These are phyloP conservation scores for Silene coronaria DNA, from an alignment of 179 eudicot genomes.

Conservation along the genomic window DNA sequence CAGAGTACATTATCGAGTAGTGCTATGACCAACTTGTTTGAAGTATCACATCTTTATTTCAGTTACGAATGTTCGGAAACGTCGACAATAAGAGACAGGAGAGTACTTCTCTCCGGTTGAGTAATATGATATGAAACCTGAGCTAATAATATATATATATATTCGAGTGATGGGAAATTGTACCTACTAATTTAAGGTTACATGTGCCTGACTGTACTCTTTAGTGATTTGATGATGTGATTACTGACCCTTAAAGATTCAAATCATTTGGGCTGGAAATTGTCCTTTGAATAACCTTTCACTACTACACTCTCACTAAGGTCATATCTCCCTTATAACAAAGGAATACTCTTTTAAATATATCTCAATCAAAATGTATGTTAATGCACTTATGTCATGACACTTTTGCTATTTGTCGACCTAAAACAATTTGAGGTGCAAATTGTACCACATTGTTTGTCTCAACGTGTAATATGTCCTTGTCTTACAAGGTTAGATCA, in stretches of 20 bases:
- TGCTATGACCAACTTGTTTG: too few species aligned
- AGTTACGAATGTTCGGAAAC: not conserved
- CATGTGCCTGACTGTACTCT: not conserved
- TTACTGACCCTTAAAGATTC: not conserved
- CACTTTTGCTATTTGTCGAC: slow-evolving; percentile 6
- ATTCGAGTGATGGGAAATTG: not conserved
- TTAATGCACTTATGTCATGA: slow-evolving; percentile 12
- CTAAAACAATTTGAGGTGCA: slow-evolving; percentile 6
- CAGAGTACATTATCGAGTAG: too few species aligned
- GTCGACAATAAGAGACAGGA: too few species aligned
- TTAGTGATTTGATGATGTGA: not conserved
- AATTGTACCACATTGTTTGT: slow-evolving; percentile 14
- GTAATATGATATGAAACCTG: not conserved
- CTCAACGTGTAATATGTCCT: slow-evolving; percentile 10
- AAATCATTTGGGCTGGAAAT: not conserved
- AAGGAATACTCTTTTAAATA: not conserved
- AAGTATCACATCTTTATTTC: not conserved
- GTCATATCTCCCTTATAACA: not conserved
- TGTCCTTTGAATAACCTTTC: not conserved
- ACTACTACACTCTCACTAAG: not conserved
- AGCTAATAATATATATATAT: not conserved
- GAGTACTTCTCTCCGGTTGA: too few species aligned
- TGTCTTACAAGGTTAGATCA: not conserved
- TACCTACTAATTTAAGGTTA: slow-evolving; percentile 13
- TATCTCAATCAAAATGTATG: slow-evolving; percentile 9